Percentiles rank a stretch among this genome's conserved stretches.
Evolutionary conservation across 148 eudicot species (phyloP).

Genomic region (Cornus controversa): DNA sequence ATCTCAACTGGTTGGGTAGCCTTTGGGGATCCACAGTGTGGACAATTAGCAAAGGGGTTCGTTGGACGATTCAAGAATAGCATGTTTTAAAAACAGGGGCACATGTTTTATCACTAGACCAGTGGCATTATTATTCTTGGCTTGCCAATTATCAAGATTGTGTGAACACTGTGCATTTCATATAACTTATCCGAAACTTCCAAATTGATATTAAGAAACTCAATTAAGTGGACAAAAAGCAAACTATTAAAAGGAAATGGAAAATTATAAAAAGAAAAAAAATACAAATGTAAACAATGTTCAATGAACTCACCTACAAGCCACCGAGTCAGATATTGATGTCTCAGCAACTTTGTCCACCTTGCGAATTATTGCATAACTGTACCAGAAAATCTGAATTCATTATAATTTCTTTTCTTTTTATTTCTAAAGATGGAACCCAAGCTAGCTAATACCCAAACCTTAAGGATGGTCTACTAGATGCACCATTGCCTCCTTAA

Average conservation of each 20-base stretch:
- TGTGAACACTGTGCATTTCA: background rate
- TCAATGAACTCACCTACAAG: conserved; percentile 35
- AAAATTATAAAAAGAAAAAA: no score
- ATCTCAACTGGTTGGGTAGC: no score
- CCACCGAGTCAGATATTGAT: conserved; percentile 33
- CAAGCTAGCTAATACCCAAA: background rate
- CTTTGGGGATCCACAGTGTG: no score
- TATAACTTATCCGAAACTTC: background rate
- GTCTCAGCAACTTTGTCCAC: conserved; percentile 46
- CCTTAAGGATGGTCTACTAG: background rate
- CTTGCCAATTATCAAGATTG: background rate
- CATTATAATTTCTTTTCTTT: background rate
- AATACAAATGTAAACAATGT: background rate
- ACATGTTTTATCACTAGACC: background rate
- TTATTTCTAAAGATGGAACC: background rate
- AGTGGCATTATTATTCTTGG: background rate
- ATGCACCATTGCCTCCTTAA: background rate
- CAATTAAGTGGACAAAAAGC: background rate
- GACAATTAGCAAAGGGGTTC: no score
- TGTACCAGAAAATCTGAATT: conserved; percentile 13
- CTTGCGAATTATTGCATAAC: conserved; percentile 66
- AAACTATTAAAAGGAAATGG: background rate
- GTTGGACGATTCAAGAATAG: no score
- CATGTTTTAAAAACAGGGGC: background rate
- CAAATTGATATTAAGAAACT: background rate